Conservation (phyloP, 331 rosid species). For the Spiraea crenata region DNA sequence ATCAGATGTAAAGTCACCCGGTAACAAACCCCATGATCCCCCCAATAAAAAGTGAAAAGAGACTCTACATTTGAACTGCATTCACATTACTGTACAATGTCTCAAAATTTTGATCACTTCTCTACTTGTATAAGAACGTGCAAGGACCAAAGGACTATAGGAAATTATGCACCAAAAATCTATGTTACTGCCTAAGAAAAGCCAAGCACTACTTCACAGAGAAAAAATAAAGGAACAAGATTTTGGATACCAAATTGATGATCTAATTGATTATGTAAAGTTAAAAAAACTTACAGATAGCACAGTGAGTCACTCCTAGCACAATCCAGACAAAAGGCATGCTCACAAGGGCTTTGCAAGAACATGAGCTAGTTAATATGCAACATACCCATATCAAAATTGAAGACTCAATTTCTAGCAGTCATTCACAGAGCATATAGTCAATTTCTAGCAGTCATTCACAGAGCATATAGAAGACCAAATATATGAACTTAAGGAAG, state of each 20-base stretch:
- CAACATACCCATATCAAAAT: not conserved
- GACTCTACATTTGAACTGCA: no score
- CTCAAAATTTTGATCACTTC: no score
- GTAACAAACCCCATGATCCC: not conserved
- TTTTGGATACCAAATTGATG: not conserved
- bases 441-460: no score
- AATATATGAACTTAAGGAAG: not conserved
- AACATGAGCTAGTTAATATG: constrained; percentile 22
- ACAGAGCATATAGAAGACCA: not conserved
- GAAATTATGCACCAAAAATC: not conserved
- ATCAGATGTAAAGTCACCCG: not conserved
- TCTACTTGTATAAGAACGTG: no score
- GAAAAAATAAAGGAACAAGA: not conserved
- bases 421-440: no score
- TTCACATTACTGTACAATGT: not conserved
- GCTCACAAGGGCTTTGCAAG: constrained; percentile 98
- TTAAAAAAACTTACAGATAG: constrained; percentile 74
- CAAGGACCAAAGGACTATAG: not conserved
- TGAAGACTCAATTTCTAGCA: not conserved
- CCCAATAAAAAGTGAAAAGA: not conserved
- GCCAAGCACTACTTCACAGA: not conserved
- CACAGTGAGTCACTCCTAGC: constrained; percentile 75
- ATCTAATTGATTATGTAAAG: constrained; percentile 12
- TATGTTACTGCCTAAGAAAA: not conserved
- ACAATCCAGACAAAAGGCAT: constrained; percentile 93